Evolutionary conservation across 345 rosid genomes (phyloP), one percentile per base, ranked within the genome.

Genomic region (Pistacia atlantica): DNA sequence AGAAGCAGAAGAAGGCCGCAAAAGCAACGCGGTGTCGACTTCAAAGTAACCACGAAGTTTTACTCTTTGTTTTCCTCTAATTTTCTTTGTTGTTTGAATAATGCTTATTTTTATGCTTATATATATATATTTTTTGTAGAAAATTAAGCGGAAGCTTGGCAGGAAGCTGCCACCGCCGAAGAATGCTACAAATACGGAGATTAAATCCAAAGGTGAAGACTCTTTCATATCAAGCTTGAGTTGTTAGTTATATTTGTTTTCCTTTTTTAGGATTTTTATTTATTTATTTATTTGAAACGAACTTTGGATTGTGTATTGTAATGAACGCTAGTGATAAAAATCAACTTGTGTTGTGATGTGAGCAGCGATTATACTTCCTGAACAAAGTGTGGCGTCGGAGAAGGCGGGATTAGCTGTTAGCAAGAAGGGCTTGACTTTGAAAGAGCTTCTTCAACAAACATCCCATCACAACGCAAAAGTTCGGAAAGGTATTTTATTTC

Each of bases 141-240:
- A 95, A 95, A 90, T 95, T 55, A 93, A 91, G 85, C 83, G 98
- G 52, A 93, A 96, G 89, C 86, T 96, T 0, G 97, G 98, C 16
- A 84, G 92, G 80, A 96, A 89, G 65, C 81, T 96, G 86, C 97
- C 98, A 8, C 99, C 97, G 7, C 88, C 97, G 12, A 90, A 89
- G 84, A 93, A 93, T 82, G 88, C 93, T 2, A 96, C 99, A 1
- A 88, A 90, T 86, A 96, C 97, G 17, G 92, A 93, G 84, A 85
- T 92, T 79, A 93, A 89, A 63, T 96, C 92, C 76, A 92, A 89
- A 91, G 97, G 99, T 96, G 48, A 51, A 51, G 4, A 28, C 14
- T 62, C 13, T 72, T 65, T 7, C 46, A 17, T 42, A 18, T 55
- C 3, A 33, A 58, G 2, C 20, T 78, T 67, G 46, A 10, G 1